A percentile compares a stretch with the other conserved stretches of the same genome.
phyloP scores from a whole-genome alignment of 176 grass and related monocot species.

The Avena eriantha region DNA sequence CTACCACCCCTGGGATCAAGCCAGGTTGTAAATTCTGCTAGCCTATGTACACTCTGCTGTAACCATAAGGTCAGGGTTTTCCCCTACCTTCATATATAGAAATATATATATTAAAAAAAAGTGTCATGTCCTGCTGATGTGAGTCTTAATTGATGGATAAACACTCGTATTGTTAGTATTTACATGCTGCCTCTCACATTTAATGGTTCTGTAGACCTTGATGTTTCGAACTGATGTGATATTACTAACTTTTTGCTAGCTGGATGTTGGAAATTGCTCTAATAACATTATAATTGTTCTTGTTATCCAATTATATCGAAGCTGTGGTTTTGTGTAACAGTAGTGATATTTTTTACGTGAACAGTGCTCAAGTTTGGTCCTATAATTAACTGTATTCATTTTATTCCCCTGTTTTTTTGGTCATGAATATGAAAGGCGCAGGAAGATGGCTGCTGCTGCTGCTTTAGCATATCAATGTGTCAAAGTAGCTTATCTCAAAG shows the following conservation, averaged over 20 bases:
- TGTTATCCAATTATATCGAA: constrained; percentile 21
- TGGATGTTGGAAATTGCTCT: neutral
- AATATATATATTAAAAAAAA: too few relatives aligned
- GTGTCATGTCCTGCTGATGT: neutral
- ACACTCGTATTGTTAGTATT: neutral
- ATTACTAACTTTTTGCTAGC: constrained; percentile 22
- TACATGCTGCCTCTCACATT: neutral
- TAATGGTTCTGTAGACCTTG: neutral
- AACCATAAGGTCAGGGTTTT: too few relatives aligned
- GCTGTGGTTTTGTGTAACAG: neutral
- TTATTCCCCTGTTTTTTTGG: constrained; percentile 55
- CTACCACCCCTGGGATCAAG: too few relatives aligned
- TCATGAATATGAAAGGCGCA: constrained; percentile 61
- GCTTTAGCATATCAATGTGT: constrained; percentile 86
- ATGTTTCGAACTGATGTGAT: neutral
- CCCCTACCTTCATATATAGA: too few relatives aligned
- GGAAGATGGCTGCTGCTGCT: constrained; percentile 67
- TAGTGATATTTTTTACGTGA: neutral
- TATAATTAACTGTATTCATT: neutral
- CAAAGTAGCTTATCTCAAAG: constrained; percentile 79
- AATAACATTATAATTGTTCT: constrained; percentile 22
- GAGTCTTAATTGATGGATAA: neutral
- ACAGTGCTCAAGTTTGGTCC: constrained; percentile 18
- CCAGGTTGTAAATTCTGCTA: too few relatives aligned
- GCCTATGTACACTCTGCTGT: too few relatives aligned